A percentile compares a stretch with the other conserved stretches of the same genome.
These are phyloP conservation scores for Suillus occidentalis DNA, from an alignment of 768 basidiomycete species.

Conservation along the genomic window DNA sequence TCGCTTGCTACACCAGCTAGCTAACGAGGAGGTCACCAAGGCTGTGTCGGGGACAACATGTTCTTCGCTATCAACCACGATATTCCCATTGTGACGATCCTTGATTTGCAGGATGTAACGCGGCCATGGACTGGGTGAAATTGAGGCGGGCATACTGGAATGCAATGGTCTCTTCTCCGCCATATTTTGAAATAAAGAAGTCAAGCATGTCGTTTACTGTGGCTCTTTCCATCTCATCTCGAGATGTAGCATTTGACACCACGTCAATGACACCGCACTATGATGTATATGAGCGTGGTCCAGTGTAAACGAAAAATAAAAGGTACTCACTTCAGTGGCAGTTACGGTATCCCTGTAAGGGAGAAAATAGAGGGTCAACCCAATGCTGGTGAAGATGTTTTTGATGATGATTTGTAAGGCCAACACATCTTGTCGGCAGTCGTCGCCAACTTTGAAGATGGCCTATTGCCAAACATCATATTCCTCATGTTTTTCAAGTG, in stretches of 20 bases:
- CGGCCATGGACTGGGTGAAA: constrained; percentile 99
- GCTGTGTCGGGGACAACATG: too few relatives aligned
- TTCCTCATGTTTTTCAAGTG: constrained; percentile 53
- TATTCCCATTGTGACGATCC: constrained; percentile 98
- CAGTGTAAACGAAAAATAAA: constrained; percentile 2
- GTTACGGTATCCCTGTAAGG: constrained; percentile 98
- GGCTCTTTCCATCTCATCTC: constrained; percentile 98
- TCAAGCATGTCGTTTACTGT: constrained; percentile 95
- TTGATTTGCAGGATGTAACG: constrained; percentile 99
- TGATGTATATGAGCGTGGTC: neutral
- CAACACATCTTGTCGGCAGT: constrained; percentile 97
- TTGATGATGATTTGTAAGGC: constrained; percentile 98
- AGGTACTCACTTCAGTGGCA: constrained; percentile 78
- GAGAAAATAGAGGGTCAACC: constrained; percentile 86
- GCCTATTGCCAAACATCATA: constrained; percentile 97
- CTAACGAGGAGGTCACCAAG: too few relatives aligned
- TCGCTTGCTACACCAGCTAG: too few relatives aligned
- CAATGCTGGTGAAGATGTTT: constrained; percentile 89
- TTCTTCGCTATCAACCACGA: constrained; percentile 98
- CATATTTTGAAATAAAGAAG: constrained; percentile 94
- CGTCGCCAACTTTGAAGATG: constrained; percentile 99
- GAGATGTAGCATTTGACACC: constrained; percentile 94
- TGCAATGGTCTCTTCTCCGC: constrained; percentile 80
- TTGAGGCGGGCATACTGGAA: constrained; percentile 94
- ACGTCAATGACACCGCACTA: constrained; percentile 99